Percentiles rank a stretch among this genome's conserved stretches.
Evolutionary conservation across 352 stramenopile species (phyloP).

Genomic region (Pythium utonaiense): DNA sequence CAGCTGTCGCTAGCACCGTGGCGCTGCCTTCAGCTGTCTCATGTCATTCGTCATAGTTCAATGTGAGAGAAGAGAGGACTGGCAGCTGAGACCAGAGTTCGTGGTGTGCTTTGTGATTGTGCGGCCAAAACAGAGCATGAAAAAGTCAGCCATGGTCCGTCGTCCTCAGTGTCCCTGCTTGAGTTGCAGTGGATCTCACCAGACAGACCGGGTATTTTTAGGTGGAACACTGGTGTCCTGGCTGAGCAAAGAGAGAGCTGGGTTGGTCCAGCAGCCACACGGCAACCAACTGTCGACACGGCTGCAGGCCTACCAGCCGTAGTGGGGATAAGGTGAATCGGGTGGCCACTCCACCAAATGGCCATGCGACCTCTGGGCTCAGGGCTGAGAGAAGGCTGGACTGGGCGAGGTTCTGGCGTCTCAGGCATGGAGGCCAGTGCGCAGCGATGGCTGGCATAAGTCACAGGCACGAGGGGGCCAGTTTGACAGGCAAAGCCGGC

Average conservation of each 20-base stretch:
- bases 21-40: neutral
- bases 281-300: neutral
- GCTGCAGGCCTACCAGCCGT: constrained; percentile 1
- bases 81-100: neutral
- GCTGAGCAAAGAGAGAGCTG: neutral
- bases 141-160: neutral
- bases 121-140: neutral
- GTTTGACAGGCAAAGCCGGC: constrained; percentile 11
- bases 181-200: neutral
- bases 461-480: constrained; percentile 6
- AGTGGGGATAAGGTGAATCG: constrained; percentile 18
- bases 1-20: constrained; percentile 4
- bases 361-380: constrained; percentile 9
- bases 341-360: constrained; percentile 13
- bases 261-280: neutral
- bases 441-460: neutral
- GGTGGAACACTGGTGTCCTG: neutral
- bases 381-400: neutral
- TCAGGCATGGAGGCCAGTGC: constrained; percentile 17
- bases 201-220: neutral
- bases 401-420: constrained; percentile 10
- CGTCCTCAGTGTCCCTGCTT: neutral
- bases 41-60: neutral
- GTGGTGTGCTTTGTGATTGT: neutral
- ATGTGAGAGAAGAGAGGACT: neutral